phyloP scores from a whole-genome alignment of 139 green algal species.

The Closterium sp. region DNA sequence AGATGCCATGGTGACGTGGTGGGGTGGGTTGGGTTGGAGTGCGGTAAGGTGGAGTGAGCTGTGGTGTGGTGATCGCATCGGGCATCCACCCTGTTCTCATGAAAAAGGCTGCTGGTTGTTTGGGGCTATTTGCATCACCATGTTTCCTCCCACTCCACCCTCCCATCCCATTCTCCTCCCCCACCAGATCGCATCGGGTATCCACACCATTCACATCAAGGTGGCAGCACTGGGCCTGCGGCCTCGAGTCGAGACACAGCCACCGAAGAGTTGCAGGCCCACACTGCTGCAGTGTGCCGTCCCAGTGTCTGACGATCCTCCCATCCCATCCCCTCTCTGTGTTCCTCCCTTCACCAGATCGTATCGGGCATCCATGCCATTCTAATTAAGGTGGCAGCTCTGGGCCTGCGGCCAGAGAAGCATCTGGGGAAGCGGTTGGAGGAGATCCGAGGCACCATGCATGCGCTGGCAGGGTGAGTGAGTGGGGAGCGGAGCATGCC shows the following conservation, averaged over 20 bases:
- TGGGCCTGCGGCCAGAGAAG: conserved; percentile 69
- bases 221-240: not conserved
- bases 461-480: not conserved
- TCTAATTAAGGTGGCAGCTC: conserved; percentile 26
- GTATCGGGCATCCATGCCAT: conserved; percentile 64
- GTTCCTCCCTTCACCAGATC: conserved; percentile 51
- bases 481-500: not conserved
- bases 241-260: no score
- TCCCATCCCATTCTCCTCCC: no score
- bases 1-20: conserved; percentile 33
- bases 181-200: conserved; percentile 57
- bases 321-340: not conserved
- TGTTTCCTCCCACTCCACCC: not conserved
- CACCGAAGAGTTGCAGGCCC: no score
- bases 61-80: conserved; percentile 59
- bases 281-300: no score
- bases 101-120: conserved; percentile 58
- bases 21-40: not conserved
- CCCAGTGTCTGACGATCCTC: no score
- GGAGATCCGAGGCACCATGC: not conserved
- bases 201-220: conserved; percentile 83
- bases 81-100: conserved; percentile 75
- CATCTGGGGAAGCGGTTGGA: conserved; percentile 72
- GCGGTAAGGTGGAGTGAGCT: not conserved
- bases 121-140: no score